Percentiles rank a stretch among this genome's conserved stretches.
phyloP scores from a whole-genome alignment of 1,139 yeast genomes.

The Protomyces gravidus region DNA sequence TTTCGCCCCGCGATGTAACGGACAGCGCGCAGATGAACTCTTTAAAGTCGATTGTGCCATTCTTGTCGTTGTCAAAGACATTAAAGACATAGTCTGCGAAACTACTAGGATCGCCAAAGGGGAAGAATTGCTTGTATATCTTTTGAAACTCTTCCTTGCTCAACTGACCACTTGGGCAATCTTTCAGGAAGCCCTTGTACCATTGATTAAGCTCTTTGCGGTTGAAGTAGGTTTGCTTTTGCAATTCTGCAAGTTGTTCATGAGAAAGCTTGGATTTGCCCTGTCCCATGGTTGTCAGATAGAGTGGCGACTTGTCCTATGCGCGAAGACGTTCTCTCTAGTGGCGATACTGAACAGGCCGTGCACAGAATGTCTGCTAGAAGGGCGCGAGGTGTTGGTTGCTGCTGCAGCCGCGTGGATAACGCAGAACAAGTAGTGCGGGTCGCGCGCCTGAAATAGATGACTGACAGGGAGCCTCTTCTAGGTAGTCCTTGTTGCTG shows the following conservation, averaged over 20 bases:
- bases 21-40: conserved; percentile 88
- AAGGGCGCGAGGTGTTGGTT: too few species aligned
- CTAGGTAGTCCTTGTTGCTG: too few species aligned
- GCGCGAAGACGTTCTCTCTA: too few species aligned
- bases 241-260: conserved; percentile 79
- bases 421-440: too few species aligned
- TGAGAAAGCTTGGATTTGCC: conserved; percentile 87
- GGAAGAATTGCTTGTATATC: conserved; percentile 93
- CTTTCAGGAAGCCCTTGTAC: conserved; percentile 55
- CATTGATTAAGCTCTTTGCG: conserved; percentile 83
- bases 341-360: too few species aligned
- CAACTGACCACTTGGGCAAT: conserved; percentile 87
- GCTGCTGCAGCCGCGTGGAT: too few species aligned
- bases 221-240: conserved; percentile 85
- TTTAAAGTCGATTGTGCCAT: conserved; percentile 81
- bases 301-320: too few species aligned
- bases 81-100: conserved; percentile 84
- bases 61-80: conserved; percentile 78
- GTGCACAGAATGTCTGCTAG: too few species aligned
- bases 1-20: conserved; percentile 79
- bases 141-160: conserved; percentile 83
- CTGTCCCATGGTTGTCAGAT: conserved; percentile 75
- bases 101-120: conserved; percentile 94
- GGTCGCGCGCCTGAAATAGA: too few species aligned
- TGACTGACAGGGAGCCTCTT: too few species aligned